Evolutionary conservation across 2,329 filamentous ascomycete species (phyloP).

Genomic region (Pseudonectria foliicola): DNA sequence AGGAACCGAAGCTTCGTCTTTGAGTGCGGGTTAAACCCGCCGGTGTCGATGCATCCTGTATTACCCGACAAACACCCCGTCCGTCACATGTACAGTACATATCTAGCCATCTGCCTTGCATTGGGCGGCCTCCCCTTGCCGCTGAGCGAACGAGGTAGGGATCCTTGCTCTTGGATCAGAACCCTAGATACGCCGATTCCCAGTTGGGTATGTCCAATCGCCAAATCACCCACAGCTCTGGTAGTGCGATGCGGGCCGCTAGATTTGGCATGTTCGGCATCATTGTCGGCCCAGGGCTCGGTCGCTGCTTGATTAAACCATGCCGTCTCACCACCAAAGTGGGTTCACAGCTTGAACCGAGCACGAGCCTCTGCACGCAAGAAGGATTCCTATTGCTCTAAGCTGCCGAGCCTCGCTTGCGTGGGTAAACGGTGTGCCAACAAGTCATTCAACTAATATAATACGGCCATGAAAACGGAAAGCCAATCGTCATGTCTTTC

Average conservation of each 20-base stretch:
- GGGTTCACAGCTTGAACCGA: too few relatives aligned
- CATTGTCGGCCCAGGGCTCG: slow-evolving; percentile 9
- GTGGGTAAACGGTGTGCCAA: too few relatives aligned
- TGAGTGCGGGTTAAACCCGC: slow-evolving; percentile 7
- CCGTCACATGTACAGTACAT: slow-evolving; percentile 3
- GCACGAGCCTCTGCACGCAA: too few relatives aligned
- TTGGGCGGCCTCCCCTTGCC: slow-evolving; percentile 7
- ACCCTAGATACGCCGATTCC: slow-evolving; percentile 12
- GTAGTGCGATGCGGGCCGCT: slow-evolving; percentile 19
- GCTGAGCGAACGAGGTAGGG: slow-evolving; percentile 3
- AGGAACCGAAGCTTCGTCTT: neutral
- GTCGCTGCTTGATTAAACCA: slow-evolving; percentile 5
- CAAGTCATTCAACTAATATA: too few relatives aligned
- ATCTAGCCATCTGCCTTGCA: slow-evolving; percentile 2
- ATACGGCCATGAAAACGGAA: too few relatives aligned
- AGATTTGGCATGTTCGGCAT: slow-evolving; percentile 16
- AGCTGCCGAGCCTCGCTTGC: too few relatives aligned
- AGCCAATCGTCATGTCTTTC: too few relatives aligned
- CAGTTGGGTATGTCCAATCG: slow-evolving; percentile 6
- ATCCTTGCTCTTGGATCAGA: slow-evolving; percentile 11
- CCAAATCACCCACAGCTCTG: slow-evolving; percentile 12
- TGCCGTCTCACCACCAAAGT: too few relatives aligned
- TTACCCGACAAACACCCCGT: neutral
- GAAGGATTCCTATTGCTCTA: too few relatives aligned
- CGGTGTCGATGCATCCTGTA: slow-evolving; percentile 13